Evolutionary conservation across 1,284 basidiomycete species (phyloP).

Genomic region (Ceratobasidium theobromae): DNA sequence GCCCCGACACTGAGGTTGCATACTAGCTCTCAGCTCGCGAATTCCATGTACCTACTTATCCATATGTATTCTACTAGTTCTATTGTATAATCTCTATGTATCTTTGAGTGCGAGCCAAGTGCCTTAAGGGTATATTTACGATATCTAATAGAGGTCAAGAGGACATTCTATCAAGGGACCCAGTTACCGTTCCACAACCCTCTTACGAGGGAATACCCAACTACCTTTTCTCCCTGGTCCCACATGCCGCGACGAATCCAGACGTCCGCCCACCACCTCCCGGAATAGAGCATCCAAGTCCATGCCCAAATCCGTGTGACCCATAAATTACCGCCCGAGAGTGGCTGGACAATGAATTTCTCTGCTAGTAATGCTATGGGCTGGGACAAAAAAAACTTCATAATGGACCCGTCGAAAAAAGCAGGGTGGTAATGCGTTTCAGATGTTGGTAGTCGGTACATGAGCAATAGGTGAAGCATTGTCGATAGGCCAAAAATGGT

Average conservation of each 20-base stretch:
- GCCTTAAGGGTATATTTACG: no score
- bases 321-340: neutral
- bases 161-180: conserved; percentile 13
- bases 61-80: no score
- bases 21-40: conserved; percentile 28
- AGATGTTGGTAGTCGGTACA: conserved; percentile 4
- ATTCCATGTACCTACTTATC: conserved; percentile 17
- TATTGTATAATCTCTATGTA: no score
- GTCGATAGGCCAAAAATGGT: conserved; percentile 23
- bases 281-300: conserved; percentile 34
- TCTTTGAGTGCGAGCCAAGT: no score
- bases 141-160: no score
- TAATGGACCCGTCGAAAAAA: neutral
- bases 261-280: conserved; percentile 34
- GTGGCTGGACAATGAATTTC: conserved; percentile 12
- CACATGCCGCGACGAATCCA: conserved; percentile 32
- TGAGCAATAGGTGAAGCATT: conserved; percentile 27
- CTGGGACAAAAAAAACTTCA: conserved; percentile 35
- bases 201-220: conserved; percentile 34
- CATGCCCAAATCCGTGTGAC: conserved; percentile 23
- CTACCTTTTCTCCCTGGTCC: conserved; percentile 24
- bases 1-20: neutral
- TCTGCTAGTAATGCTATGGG: conserved; percentile 33
- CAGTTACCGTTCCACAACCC: conserved; percentile 33
- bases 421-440: neutral